Percentiles rank a stretch among this genome's conserved stretches.
These are phyloP conservation scores for Diaporthe amygdali DNA, from an alignment of 2,329 filamentous ascomycete genomes.

Conservation along the genomic window DNA sequence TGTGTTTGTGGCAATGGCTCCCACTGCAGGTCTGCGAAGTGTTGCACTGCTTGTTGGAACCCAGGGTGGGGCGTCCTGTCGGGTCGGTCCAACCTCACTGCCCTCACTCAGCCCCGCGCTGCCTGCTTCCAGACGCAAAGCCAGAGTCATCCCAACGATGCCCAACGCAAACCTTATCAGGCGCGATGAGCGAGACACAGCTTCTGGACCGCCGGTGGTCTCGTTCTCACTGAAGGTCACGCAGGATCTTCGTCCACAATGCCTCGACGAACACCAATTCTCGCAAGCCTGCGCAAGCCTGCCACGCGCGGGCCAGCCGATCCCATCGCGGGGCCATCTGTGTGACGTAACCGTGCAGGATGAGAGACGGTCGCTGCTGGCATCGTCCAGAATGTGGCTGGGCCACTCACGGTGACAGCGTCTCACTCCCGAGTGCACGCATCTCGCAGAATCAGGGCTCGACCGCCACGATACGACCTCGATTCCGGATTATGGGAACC, in stretches of 20 bases:
- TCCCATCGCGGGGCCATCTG: neutral
- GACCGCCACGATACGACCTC: neutral
- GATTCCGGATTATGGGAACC: constrained; percentile 13
- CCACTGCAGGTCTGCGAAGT: neutral
- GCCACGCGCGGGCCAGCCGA: neutral
- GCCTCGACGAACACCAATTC: neutral
- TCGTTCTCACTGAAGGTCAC: neutral
- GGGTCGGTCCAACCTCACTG: neutral
- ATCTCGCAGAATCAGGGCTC: neutral
- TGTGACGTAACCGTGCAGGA: constrained; percentile 9
- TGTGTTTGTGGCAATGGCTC: neutral
- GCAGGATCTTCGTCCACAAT: neutral
- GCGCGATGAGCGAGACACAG: neutral
- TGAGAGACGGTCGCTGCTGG: neutral
- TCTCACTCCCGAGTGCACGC: neutral
- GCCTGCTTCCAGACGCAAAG: neutral
- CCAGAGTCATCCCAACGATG: neutral
- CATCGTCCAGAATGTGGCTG: neutral
- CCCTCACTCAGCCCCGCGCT: neutral
- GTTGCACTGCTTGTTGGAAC: neutral
- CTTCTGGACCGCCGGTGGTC: neutral
- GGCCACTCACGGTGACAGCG: neutral
- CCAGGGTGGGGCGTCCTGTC: neutral
- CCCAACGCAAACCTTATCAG: neutral
- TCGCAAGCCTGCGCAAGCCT: neutral